These are phyloP conservation scores for Camptophora hylomeconis DNA, from an alignment of 2,329 filamentous ascomycete species.

Conservation along the genomic window DNA sequence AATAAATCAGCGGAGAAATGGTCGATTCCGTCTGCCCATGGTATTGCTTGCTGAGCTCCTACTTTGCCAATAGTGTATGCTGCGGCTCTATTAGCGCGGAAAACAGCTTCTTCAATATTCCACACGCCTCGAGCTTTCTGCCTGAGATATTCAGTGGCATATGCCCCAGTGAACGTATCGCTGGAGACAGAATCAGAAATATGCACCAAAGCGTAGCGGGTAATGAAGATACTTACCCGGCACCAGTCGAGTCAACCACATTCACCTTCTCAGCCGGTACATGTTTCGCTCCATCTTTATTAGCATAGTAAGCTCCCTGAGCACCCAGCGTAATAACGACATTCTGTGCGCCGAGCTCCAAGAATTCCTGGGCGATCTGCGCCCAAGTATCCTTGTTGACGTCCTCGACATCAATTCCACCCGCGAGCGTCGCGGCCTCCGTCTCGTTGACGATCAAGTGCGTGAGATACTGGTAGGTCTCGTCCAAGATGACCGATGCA, in stretches of 20 bases:
- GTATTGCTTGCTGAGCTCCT: conserved; percentile 9
- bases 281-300: conserved; percentile 2
- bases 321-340: conserved; percentile 9
- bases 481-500: conserved; percentile 1
- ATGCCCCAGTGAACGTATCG: conserved; percentile 11
- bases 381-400: conserved; percentile 5
- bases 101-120: conserved; percentile 8
- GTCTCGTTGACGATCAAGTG: conserved; percentile 11
- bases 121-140: conserved; percentile 8
- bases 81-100: conserved; percentile 8
- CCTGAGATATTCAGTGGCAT: conserved; percentile 11
- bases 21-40: conserved; percentile 13
- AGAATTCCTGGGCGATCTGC: conserved; percentile 4
- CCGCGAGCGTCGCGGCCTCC: conserved; percentile 8
- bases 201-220: background rate
- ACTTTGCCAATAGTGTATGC: conserved; percentile 6
- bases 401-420: conserved; percentile 3
- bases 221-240: conserved; percentile 8
- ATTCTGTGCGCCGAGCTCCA: conserved; percentile 6
- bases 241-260: conserved; percentile 10
- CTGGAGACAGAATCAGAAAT: conserved; percentile 5
- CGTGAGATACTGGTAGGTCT: conserved; percentile 6
- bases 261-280: conserved; percentile 3
- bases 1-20: too few relatives aligned
- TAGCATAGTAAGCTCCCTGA: conserved; percentile 6